Conservation (phyloP, 2,329 filamentous ascomycete species). For the Aspergillus neoniger region DNA sequence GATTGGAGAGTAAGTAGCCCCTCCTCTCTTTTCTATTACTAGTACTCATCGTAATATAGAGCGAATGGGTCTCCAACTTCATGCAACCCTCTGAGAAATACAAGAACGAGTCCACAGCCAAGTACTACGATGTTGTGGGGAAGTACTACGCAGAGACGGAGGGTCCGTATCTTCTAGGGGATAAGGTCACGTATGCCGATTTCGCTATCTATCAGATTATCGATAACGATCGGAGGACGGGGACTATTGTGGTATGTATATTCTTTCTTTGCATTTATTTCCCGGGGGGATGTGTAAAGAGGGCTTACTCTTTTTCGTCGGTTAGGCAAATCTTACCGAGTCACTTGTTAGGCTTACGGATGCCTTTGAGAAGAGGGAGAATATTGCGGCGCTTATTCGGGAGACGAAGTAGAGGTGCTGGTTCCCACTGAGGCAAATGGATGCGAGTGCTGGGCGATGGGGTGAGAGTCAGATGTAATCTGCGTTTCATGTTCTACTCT, state of each 20-base stretch:
- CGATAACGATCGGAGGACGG: constrained; percentile 40
- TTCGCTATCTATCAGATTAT: constrained; percentile 45
- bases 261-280: no score
- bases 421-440: no score
- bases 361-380: constrained; percentile 17
- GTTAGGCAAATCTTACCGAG: constrained; percentile 16
- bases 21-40: no score
- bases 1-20: constrained; percentile 41
- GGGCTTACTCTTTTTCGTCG: background rate
- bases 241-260: constrained; percentile 32
- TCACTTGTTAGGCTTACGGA: constrained; percentile 16
- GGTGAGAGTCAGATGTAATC: no score
- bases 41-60: constrained; percentile 6
- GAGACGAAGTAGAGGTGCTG: background rate
- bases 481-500: no score
- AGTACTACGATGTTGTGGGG: constrained; percentile 35
- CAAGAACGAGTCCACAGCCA: constrained; percentile 28
- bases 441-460: no score
- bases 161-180: constrained; percentile 43
- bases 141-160: constrained; percentile 33
- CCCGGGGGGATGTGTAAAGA: background rate
- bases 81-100: constrained; percentile 35
- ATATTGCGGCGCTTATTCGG: constrained; percentile 15
- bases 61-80: constrained; percentile 32
- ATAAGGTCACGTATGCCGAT: constrained; percentile 42